phyloP scores from a whole-genome alignment of 2,329 filamentous ascomycete species.

The Fusarium scirpi region DNA sequence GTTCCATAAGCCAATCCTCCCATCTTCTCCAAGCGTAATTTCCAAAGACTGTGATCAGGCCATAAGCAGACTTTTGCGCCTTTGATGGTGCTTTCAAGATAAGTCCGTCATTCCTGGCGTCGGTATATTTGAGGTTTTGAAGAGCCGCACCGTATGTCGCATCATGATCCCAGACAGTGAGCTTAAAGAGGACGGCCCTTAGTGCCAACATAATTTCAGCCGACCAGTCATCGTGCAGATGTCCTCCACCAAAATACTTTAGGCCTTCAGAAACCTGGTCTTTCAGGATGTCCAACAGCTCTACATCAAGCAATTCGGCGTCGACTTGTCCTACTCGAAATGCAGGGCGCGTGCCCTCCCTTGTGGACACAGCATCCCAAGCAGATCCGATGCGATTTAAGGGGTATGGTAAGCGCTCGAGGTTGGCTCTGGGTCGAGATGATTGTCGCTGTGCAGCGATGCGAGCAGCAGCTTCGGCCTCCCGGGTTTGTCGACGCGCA shows the following conservation, averaged over 20 bases:
- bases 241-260: conserved; percentile 81
- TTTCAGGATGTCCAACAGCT: conserved; percentile 86
- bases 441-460: conserved; percentile 63
- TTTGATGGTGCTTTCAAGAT: conserved; percentile 77
- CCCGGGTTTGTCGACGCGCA: conserved; percentile 81
- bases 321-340: conserved; percentile 97
- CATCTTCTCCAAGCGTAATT: conserved; percentile 92
- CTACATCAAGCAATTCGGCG: conserved; percentile 93
- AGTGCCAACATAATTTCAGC: conserved; percentile 85
- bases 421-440: conserved; percentile 65
- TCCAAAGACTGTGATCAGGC: conserved; percentile 85
- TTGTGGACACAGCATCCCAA: conserved; percentile 79
- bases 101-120: conserved; percentile 75
- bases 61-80: conserved; percentile 87
- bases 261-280: conserved; percentile 88
- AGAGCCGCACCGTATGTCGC: conserved; percentile 93
- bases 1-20: conserved; percentile 85
- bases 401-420: conserved; percentile 71
- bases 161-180: conserved; percentile 96
- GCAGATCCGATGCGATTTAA: conserved; percentile 68
- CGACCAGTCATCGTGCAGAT: conserved; percentile 87
- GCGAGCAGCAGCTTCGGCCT: conserved; percentile 71
- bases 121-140: conserved; percentile 90
- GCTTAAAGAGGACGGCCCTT: conserved; percentile 87
- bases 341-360: conserved; percentile 83